A percentile compares a stretch with the other conserved stretches of the same genome.
Conservation (phyloP, 495 filamentous ascomycete species). For the Hyaloscypha hepaticicola region DNA sequence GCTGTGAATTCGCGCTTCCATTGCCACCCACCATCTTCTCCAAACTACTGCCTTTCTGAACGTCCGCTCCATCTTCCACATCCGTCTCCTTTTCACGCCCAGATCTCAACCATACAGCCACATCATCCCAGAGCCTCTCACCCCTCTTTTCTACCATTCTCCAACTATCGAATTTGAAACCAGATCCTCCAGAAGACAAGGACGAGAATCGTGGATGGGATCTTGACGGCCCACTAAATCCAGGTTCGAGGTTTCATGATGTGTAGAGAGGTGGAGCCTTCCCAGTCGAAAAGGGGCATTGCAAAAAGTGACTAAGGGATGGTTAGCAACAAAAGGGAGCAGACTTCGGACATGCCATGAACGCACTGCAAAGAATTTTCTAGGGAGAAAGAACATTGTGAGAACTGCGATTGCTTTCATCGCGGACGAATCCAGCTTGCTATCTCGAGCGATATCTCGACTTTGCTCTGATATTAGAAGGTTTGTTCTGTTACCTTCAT, state of each 20-base stretch:
- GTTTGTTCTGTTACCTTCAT: neutral
- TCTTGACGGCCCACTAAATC: constrained; percentile 4
- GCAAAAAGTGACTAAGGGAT: constrained; percentile 1
- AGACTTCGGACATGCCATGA: neutral
- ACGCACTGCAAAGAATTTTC: neutral
- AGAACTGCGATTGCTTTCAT: constrained; percentile 4
- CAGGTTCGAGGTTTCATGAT: neutral
- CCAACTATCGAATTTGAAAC: neutral
- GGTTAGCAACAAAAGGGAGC: neutral
- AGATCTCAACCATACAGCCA: neutral
- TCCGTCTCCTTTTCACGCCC: neutral
- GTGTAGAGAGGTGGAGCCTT: neutral
- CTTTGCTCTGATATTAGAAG: neutral
- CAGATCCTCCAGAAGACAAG: neutral
- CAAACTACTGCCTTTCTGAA: too few species aligned
- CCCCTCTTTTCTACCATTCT: neutral
- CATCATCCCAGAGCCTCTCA: neutral
- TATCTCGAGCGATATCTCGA: constrained; percentile 1
- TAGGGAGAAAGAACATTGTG: neutral
- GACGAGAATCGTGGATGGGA: neutral
- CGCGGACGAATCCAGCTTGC: neutral
- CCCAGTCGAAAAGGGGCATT: constrained; percentile 10
- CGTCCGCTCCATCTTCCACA: too few species aligned
- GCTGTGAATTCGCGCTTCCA: too few species aligned
- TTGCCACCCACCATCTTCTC: too few species aligned